A percentile compares a stretch with the other conserved stretches of the same genome.
phyloP scores from a whole-genome alignment of 1,284 basidiomycete genomes.

The Tilletia setariae region DNA sequence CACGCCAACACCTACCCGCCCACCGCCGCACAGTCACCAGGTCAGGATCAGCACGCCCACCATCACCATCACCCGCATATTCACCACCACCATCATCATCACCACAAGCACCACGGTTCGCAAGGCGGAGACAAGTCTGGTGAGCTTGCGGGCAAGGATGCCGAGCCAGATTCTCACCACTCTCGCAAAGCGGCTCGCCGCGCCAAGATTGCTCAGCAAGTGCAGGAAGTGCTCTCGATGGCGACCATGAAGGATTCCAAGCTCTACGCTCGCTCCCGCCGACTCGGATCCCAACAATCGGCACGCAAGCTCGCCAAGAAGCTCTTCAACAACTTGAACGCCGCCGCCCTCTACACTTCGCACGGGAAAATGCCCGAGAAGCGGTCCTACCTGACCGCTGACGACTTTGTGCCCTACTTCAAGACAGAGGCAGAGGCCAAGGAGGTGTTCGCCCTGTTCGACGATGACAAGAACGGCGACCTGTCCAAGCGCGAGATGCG shows the following conservation, averaged over 20 bases:
- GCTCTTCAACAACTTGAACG: slow-evolving; percentile 63
- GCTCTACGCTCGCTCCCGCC: slow-evolving; percentile 37
- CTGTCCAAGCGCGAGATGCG: slow-evolving; percentile 77
- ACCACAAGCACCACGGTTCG: too few species aligned
- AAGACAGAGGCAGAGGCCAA: slow-evolving; percentile 68
- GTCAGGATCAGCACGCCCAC: slow-evolving; percentile 23
- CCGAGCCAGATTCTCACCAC: slow-evolving; percentile 9
- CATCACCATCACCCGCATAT: slow-evolving; percentile 20
- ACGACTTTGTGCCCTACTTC: slow-evolving; percentile 67
- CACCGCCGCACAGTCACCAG: neutral
- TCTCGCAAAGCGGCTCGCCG: slow-evolving; percentile 16
- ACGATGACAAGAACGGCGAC: slow-evolving; percentile 78
- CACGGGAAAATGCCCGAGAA: slow-evolving; percentile 22
- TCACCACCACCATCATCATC: slow-evolving; percentile 19
- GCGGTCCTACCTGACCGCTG: slow-evolving; percentile 58
- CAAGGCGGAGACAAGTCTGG: too few species aligned
- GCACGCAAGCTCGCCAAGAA: slow-evolving; percentile 71
- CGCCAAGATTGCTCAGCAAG: slow-evolving; percentile 25
- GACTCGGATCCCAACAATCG: slow-evolving; percentile 61
- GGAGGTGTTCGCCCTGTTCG: slow-evolving; percentile 71
- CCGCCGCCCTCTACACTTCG: neutral
- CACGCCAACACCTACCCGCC: neutral
- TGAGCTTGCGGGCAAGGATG: too few species aligned
- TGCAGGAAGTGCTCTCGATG: slow-evolving; percentile 36
- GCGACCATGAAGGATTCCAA: slow-evolving; percentile 52